A percentile compares a stretch with the other conserved stretches of the same genome.
Evolutionary conservation across 352 stramenopile genomes (phyloP).

Genomic region (Stramenopiles sp.): DNA sequence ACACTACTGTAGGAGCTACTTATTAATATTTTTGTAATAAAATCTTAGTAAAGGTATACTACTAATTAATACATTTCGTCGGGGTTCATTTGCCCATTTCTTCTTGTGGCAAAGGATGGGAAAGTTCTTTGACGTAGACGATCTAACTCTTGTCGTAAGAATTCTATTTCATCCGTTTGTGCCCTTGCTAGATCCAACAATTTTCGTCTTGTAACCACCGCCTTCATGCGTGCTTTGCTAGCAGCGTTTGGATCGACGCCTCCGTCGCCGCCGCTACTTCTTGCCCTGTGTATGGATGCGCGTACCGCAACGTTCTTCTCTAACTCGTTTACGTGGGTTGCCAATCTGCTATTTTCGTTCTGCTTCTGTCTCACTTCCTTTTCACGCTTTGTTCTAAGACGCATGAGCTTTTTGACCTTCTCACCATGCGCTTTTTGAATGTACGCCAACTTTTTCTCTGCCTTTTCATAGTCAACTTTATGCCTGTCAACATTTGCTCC

Average conservation of each 20-base stretch:
- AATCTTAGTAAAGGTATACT: no score
- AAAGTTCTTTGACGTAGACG: constrained; percentile 70
- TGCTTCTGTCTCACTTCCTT: no score
- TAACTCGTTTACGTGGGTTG: constrained; percentile 16
- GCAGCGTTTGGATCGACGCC: no score
- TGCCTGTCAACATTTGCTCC: constrained; percentile 50
- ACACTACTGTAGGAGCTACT: no score
- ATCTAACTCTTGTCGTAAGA: constrained; percentile 56
- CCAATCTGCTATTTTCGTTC: no score
- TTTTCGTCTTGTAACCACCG: constrained; percentile 56
- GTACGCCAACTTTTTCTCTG: constrained; percentile 46
- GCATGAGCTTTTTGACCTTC: constrained; percentile 40
- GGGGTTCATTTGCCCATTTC: no score
- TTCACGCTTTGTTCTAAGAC: constrained; percentile 33
- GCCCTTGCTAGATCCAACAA: constrained; percentile 60
- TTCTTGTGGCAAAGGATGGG: constrained; percentile 62
- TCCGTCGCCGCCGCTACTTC: constrained; percentile 16
- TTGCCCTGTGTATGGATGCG: constrained; percentile 11
- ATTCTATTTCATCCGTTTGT: constrained; percentile 73
- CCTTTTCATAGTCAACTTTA: constrained; percentile 40
- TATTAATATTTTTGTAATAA: no score
- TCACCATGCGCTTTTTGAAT: constrained; percentile 40
- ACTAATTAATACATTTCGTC: no score
- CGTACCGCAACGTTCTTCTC: neutral
- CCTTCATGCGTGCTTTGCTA: constrained; percentile 46